These are phyloP conservation scores for Malus orientalis DNA, from an alignment of 306 rosid species.

Conservation along the genomic window DNA sequence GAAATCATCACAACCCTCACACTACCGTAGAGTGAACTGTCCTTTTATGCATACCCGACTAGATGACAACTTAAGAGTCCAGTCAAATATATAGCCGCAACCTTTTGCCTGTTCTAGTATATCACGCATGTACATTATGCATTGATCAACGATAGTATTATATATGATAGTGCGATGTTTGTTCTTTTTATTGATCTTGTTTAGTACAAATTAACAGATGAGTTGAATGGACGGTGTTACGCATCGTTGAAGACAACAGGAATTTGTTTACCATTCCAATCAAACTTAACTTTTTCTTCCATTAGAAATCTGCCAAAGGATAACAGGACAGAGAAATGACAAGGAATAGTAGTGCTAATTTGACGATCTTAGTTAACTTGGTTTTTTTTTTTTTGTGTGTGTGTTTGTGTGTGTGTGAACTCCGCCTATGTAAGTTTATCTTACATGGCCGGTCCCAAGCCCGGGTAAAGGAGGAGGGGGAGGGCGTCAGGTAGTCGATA, in stretches of 20 bases:
- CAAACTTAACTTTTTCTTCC: background rate
- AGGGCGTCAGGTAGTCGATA: no score
- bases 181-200: conserved; percentile 1
- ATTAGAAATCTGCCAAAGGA: background rate
- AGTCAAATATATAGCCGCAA: background rate
- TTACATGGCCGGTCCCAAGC: no score
- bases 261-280: background rate
- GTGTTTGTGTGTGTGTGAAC: background rate
- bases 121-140: background rate
- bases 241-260: background rate
- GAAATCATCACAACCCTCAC: background rate
- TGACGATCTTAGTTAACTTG: background rate
- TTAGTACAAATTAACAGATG: background rate
- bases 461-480: no score
- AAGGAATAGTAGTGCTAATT: background rate
- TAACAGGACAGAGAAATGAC: background rate
- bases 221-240: background rate
- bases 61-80: conserved; percentile 3
- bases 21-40: background rate
- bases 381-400: no score
- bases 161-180: background rate
- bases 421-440: no score
- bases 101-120: background rate
- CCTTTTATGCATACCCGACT: conserved; percentile 1
- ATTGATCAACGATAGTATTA: no score